Evolutionary conservation across 2,329 filamentous ascomycete genomes (phyloP), one percentile per base, ranked within the genome.

Genomic region (Hymenoscyphus fructigenus): DNA sequence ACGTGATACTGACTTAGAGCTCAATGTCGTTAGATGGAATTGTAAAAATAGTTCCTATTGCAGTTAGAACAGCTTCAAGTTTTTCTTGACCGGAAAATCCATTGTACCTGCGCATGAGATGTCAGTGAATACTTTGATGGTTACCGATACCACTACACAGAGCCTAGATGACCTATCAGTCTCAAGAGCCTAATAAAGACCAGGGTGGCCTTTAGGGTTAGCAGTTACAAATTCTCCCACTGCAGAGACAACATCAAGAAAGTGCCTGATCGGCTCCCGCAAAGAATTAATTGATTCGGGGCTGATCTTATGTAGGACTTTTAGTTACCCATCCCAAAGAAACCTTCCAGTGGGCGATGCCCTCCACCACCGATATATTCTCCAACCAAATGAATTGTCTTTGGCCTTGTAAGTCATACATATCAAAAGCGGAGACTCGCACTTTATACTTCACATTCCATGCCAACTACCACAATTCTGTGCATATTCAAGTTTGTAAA

Each of bases 401-500:
- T 15, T 38, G 14, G 7, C 20, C n/a, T 5, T 26, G 47, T 23
- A 26, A 53, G 47, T 26, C 26, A 23, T 15, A 53, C 26, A 26
- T 26, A 53, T 23, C 26, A 23, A 53, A 14, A 14, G 12, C 9
- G 3, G 41, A 17, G 20, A 23, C 26, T 53, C 47, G 23, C 59
- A 26, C 47, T 15, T 23, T 60, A 23, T 65, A 63, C 57, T 5
- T 61, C 58, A 57, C 61, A 62, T 12, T 66, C 59, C 28, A 59
- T 61, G 4, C 58, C 56, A 36, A 59, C 56, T 17, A 62, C 44
- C 3, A 50, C 57, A 1, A 64, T 58, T 58, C 10, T 65, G 53
- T 4, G 47, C 57, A 50, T 56, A 60, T 81, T 76, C 0, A 82
- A 78, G 2, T 76, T 75, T 1, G 75, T 71, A 68, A 84, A 84